These are phyloP conservation scores for Withania somnifera DNA, from an alignment of 305 asterid species.

Conservation along the genomic window DNA sequence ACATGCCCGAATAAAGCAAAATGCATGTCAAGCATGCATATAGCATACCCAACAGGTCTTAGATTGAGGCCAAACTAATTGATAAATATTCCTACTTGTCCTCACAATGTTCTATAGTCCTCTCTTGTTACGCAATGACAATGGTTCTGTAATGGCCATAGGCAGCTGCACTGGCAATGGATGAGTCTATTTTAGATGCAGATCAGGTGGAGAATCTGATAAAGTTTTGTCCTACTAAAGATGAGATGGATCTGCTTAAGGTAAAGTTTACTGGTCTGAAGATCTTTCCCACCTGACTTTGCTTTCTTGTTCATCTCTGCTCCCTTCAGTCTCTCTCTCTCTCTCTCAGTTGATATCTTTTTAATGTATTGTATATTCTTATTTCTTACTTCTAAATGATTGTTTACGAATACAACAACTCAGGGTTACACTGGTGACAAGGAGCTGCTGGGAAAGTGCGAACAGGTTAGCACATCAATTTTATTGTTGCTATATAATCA, in stretches of 20 bases:
- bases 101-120: not conserved
- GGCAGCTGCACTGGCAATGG: slow-evolving; percentile 99
- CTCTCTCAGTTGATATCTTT: not conserved
- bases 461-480: slow-evolving; percentile 49
- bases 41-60: not conserved
- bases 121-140: not conserved
- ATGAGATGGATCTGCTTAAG: slow-evolving; percentile 97
- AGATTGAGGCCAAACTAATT: not conserved
- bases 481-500: not conserved
- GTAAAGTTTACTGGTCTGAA: slow-evolving; percentile 22
- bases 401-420: slow-evolving; percentile 6
- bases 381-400: not conserved
- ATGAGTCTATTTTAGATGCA: slow-evolving; percentile 85
- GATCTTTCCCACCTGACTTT: not conserved
- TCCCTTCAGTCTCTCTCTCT: not conserved
- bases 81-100: not conserved
- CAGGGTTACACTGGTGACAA: slow-evolving; percentile 80
- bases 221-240: slow-evolving; percentile 92
- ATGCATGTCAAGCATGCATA: not conserved
- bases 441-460: slow-evolving; percentile 88
- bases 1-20: not conserved
- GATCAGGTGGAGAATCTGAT: slow-evolving; percentile 97
- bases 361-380: not conserved
- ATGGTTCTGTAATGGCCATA: slow-evolving; percentile 21
- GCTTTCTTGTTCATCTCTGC: not conserved